Conservation (phyloP, 1,284 basidiomycete species). For the Golubevia sp. region DNA sequence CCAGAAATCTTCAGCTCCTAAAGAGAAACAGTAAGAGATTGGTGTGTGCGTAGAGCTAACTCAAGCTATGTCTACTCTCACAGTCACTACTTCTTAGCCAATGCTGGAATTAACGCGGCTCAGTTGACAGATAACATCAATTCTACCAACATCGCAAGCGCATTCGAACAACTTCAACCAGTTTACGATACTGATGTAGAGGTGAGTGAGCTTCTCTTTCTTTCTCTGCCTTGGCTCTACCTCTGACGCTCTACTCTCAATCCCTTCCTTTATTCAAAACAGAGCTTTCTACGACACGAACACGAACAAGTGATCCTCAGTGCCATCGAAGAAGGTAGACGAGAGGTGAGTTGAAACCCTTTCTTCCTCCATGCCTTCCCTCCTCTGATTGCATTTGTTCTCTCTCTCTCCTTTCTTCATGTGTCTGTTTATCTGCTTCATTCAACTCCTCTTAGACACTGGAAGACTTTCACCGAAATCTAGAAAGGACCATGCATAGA, state of each 20-base stretch:
- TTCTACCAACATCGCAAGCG: constrained; percentile 78
- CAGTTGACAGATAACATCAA: constrained; percentile 78
- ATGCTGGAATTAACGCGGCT: constrained; percentile 85
- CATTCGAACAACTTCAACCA: constrained; percentile 84
- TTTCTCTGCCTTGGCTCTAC: neutral
- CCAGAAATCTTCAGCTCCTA: constrained; percentile 11
- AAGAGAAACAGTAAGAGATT: constrained; percentile 69
- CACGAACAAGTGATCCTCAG: constrained; percentile 93
- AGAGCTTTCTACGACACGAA: constrained; percentile 81
- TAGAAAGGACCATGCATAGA: constrained; percentile 75
- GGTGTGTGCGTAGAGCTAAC: constrained; percentile 22
- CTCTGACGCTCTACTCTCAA: neutral
- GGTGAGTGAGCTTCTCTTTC: constrained; percentile 18
- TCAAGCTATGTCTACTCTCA: constrained; percentile 11
- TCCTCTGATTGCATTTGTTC: no score
- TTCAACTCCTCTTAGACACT: constrained; percentile 66
- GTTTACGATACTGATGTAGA: constrained; percentile 87
- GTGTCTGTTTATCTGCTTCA: no score
- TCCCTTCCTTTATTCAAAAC: neutral
- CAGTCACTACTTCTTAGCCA: constrained; percentile 71
- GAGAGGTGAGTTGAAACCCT: constrained; percentile 63
- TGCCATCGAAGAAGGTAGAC: constrained; percentile 85
- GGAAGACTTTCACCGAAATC: constrained; percentile 78
- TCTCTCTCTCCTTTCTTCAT: no score
- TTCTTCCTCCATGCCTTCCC: no score